These are phyloP conservation scores for Streptanthus diversifolius DNA, from an alignment of 345 rosid species.

Conservation along the genomic window DNA sequence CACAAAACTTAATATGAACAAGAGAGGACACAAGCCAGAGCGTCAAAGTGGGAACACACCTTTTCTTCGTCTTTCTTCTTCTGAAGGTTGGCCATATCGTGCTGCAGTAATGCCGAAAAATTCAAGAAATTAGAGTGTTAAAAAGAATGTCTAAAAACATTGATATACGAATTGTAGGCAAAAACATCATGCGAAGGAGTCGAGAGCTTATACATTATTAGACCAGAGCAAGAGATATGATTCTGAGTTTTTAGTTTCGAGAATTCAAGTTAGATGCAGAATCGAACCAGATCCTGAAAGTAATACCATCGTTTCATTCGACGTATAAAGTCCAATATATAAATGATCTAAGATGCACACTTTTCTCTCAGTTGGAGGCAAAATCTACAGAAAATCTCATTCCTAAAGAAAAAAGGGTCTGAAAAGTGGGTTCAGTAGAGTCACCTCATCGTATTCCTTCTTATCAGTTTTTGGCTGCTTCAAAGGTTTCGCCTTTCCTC, in stretches of 20 bases:
- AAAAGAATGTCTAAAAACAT: not conserved
- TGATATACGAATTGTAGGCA: not conserved
- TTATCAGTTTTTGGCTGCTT: slow-evolving; percentile 64
- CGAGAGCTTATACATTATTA: not conserved
- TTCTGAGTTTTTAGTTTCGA: not conserved
- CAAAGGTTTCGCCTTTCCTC: slow-evolving; percentile 88
- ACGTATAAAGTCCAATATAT: too few species aligned
- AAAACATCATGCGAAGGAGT: not conserved
- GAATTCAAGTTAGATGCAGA: not conserved
- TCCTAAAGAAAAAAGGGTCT: too few species aligned
- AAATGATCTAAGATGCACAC: too few species aligned
- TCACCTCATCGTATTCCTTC: slow-evolving; percentile 58
- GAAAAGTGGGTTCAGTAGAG: not conserved
- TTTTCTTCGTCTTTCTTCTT: slow-evolving; percentile 76
- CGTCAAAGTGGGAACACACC: slow-evolving; percentile 16
- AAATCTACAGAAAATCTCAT: too few species aligned
- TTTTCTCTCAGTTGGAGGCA: too few species aligned
- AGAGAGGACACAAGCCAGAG: not conserved
- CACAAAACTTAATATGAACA: not conserved
- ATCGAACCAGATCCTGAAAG: not conserved
- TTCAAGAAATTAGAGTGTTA: not conserved
- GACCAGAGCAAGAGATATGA: not conserved
- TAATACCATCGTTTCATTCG: not conserved
- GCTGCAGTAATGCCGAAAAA: slow-evolving; percentile 32
- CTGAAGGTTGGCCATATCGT: slow-evolving; percentile 58